phyloP scores from a whole-genome alignment of 2,329 filamentous ascomycete genomes.

The Huntiella bhutanensis region DNA sequence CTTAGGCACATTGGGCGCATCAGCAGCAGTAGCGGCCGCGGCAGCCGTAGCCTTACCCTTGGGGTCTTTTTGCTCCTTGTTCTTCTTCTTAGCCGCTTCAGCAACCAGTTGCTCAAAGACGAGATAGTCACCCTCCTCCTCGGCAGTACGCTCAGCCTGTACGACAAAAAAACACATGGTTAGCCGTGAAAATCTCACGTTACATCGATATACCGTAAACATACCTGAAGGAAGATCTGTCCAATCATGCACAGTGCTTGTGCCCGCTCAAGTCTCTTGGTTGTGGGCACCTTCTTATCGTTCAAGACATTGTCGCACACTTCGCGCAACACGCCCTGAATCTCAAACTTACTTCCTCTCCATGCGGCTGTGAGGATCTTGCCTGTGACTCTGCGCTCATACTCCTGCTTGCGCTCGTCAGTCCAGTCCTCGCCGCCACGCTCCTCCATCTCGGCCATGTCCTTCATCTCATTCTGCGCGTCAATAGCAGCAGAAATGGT shows the following conservation, averaged over 20 bases:
- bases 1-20: conserved; percentile 14
- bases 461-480: conserved; percentile 95
- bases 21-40: conserved; percentile 13
- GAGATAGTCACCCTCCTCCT: conserved; percentile 97
- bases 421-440: conserved; percentile 94
- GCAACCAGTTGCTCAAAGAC: conserved; percentile 96
- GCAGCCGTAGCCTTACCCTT: conserved; percentile 26
- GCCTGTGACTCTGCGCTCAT: conserved; percentile 85
- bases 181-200: not conserved
- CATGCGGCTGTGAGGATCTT: conserved; percentile 96
- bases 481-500: conserved; percentile 93
- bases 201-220: conserved; percentile 13
- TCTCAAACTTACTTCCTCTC: conserved; percentile 93
- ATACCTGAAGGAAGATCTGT: conserved; percentile 73
- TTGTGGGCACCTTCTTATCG: conserved; percentile 55
- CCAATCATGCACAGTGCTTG: conserved; percentile 77
- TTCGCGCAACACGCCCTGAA: conserved; percentile 84
- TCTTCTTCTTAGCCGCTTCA: conserved; percentile 87
- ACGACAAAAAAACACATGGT: not conserved
- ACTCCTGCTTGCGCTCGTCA: conserved; percentile 89
- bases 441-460: conserved; percentile 94
- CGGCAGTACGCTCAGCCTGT: conserved; percentile 71
- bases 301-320: conserved; percentile 81
- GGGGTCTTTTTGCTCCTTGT: conserved; percentile 29
- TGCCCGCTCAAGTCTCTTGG: conserved; percentile 79